Percentiles rank a stretch among this genome's conserved stretches.
Evolutionary conservation across 2,329 filamentous ascomycete species (phyloP).

Genomic region (Penicillium sp.): DNA sequence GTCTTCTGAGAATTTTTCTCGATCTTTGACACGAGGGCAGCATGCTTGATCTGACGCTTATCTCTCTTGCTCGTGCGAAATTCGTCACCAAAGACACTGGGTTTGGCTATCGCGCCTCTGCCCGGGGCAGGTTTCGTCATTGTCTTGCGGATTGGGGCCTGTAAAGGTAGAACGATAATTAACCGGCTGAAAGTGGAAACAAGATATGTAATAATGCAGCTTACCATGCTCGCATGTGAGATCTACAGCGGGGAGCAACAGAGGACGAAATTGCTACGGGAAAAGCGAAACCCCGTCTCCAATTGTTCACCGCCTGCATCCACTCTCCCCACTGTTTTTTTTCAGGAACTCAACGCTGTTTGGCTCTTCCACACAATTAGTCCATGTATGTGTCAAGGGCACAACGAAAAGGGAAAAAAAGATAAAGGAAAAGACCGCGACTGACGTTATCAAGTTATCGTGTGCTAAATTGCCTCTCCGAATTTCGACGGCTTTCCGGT

Average conservation of each 20-base stretch:
- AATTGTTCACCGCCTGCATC: constrained; percentile 4
- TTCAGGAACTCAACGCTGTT: constrained; percentile 13
- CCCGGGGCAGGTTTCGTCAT: constrained; percentile 11
- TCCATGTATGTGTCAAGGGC: not conserved
- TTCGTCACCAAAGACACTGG: constrained; percentile 24
- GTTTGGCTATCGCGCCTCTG: constrained; percentile 11
- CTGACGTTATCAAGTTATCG: constrained; percentile 13
- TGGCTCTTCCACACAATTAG: constrained; percentile 3
- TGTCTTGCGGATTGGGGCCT: constrained; percentile 24
- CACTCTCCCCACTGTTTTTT: constrained; percentile 9
- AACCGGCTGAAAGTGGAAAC: constrained; percentile 9
- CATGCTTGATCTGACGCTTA: constrained; percentile 74
- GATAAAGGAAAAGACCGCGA: not conserved
- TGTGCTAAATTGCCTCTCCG: not conserved
- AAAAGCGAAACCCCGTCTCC: constrained; percentile 6
- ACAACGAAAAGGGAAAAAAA: not conserved
- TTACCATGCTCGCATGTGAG: constrained; percentile 11
- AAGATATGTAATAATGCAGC: constrained; percentile 3
- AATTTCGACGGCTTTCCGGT: not conserved
- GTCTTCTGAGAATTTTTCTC: constrained; percentile 51
- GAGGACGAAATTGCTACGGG: constrained; percentile 5
- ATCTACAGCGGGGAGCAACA: constrained; percentile 3
- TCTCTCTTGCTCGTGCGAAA: constrained; percentile 71
- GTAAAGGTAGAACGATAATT: constrained; percentile 7
- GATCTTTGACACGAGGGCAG: constrained; percentile 67